Base-by-base conservation (phyloP, 2,329 filamentous ascomycete genomes). In the Arthroderma uncinatum region DNA sequence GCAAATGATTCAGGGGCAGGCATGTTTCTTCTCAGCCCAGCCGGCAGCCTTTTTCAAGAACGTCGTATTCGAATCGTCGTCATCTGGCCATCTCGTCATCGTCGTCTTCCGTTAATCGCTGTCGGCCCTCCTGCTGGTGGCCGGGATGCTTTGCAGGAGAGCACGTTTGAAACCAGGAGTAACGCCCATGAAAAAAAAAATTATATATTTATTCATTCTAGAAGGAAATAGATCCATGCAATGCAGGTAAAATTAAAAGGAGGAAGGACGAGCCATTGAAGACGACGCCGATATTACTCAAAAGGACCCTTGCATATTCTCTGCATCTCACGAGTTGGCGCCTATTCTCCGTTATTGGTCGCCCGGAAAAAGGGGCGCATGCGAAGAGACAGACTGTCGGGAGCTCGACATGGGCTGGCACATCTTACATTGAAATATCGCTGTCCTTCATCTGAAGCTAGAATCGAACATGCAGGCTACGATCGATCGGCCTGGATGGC, bases 181-280 rank as follows among this genome's bases (percentile, higher is more conserved):
- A 50, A 19, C 25, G n/a, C 14, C 6, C 14, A 6, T 12, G 12
- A n/a, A 19, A 33, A 33, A 50, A n/a, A 48, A 25, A 23, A 47
- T 12, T 36, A 30, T n/a, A 16, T 33, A 50, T 25, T 30, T 33
- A 30, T 19, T 50, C 42, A 33, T 50, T 50, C 47, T 50, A 50
- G 47, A 50, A 50, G 47, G 23, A 50, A 50, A 50, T 50, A 50
- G 47, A 50, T 33, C 44, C 47, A 50, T 50, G 47, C 47, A 50
- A 50, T 50, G 47, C 47, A 50, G 47, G 47, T 50, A 50, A 50
- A 25, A 50, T 50, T 50, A 50, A 50, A 50, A 50, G n/a, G 47
- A 19, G 28, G 47, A 19, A 28, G 44, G 14, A 30, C 47, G 25
- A 50, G 47, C 47, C 47, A 50, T 16, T 33, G 47, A 50, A 50